phyloP scores from a whole-genome alignment of 371 early-diverging fungal genomes.

The Pancytospora epiphaga region DNA sequence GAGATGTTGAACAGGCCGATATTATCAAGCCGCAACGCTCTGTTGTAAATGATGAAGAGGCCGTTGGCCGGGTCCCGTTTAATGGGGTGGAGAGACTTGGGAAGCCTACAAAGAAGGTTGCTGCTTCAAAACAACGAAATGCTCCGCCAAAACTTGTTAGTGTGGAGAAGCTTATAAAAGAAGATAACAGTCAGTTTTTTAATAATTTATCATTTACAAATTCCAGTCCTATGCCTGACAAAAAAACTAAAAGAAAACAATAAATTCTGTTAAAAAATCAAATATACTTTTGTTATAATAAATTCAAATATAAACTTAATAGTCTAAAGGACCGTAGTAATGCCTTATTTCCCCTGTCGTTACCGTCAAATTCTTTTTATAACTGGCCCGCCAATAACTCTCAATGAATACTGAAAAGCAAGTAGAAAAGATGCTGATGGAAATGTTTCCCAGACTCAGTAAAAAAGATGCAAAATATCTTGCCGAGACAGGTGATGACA shows the following conservation, averaged over 20 bases:
- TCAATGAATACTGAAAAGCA: no score
- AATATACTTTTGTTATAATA: neutral
- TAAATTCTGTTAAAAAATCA: neutral
- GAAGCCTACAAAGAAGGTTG: neutral
- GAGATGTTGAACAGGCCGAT: neutral
- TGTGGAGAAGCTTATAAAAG: constrained; percentile 15
- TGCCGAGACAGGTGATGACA: constrained; percentile 3
- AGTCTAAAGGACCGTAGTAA: no score
- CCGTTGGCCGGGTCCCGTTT: neutral
- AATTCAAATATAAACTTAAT: no score
- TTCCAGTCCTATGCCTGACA: constrained; percentile 18
- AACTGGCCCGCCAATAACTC: no score
- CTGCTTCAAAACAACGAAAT: neutral
- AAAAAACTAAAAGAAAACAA: neutral
- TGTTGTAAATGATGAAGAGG: neutral
- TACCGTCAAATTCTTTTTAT: no score
- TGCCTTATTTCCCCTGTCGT: no score
- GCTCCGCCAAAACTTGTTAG: neutral
- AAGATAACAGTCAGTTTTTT: constrained; percentile 23
- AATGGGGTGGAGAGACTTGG: neutral
- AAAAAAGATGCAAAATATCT: constrained; percentile 7
- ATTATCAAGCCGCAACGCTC: neutral
- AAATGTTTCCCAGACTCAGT: constrained; percentile 21
- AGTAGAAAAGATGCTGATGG: neutral
- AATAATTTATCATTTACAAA: constrained; percentile 26